A percentile compares a stretch with the other conserved stretches of the same genome.
These are phyloP conservation scores for Colletotrichum falcatum DNA, from an alignment of 2,329 filamentous ascomycete species.

Conservation along the genomic window DNA sequence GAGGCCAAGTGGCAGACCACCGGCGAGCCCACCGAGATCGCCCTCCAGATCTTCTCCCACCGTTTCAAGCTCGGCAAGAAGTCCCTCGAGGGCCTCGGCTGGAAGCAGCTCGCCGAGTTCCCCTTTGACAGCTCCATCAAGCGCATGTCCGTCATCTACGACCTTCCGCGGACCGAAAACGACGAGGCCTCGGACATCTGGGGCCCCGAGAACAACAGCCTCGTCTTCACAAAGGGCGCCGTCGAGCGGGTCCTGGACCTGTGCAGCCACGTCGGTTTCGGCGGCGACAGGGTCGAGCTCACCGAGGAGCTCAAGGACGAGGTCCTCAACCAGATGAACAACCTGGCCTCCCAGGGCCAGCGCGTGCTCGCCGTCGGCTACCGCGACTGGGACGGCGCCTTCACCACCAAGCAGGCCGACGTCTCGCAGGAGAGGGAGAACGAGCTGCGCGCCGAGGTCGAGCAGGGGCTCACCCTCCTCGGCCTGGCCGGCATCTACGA, in stretches of 20 bases:
- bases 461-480: slow-evolving; percentile 76
- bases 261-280: slow-evolving; percentile 61
- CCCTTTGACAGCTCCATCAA: slow-evolving; percentile 85
- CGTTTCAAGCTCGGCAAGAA: slow-evolving; percentile 73
- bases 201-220: slow-evolving; percentile 58
- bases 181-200: slow-evolving; percentile 54
- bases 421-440: slow-evolving; percentile 48
- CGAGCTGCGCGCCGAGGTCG: slow-evolving; percentile 69
- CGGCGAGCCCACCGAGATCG: slow-evolving; percentile 81
- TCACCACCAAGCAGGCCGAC: slow-evolving; percentile 51
- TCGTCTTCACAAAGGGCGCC: slow-evolving; percentile 72
- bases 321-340: slow-evolving; percentile 67
- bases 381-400: slow-evolving; percentile 67
- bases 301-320: slow-evolving; percentile 63
- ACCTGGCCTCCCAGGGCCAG: slow-evolving; percentile 74
- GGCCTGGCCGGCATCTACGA: slow-evolving; percentile 91
- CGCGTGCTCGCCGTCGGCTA: slow-evolving; percentile 80
- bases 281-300: slow-evolving; percentile 57
- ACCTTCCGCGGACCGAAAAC: slow-evolving; percentile 56
- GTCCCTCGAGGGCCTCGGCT: slow-evolving; percentile 62
- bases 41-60: slow-evolving; percentile 79
- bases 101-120: slow-evolving; percentile 76
- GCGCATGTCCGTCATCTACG: slow-evolving; percentile 83
- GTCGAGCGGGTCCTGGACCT: slow-evolving; percentile 71
- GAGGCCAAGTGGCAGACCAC: slow-evolving; percentile 72